Base-by-base conservation (phyloP, 2,329 filamentous ascomycete genomes). In the Sporothrix sp. region DNA sequence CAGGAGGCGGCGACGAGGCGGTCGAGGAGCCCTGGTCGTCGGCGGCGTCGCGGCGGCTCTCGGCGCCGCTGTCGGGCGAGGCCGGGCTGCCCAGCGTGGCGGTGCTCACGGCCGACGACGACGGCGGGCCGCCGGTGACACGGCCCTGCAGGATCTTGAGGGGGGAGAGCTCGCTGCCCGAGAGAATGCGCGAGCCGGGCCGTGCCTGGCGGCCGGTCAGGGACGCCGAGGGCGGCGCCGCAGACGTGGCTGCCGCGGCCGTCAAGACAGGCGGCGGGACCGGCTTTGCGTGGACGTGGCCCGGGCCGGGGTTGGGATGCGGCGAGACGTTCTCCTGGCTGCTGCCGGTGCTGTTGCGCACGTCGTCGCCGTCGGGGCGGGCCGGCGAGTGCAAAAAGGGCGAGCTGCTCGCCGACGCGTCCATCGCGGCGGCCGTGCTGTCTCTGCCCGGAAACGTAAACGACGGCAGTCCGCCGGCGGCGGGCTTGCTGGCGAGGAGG, bases 81-180 rank as follows among this genome's bases (percentile, higher is more conserved):
- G 43, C 56, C 7, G 56, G 51, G 42, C 54, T 52, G 21, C 42
- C 48, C 11, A 39, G 27, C 5, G 50, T 40, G 3, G 37, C 47
- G 13, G 50, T 49, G 46, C 50, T 58, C 33, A 65, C 65, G 28
- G 48, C 42, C 7, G 52, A 47, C 13, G 52, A 43, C 9, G 52
- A 18, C 8, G 45, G 33, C 11, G 48, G 36, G 7, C 20, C 25
- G 4, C 37, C 50, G 3, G 27, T 30, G 2, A 53, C 57, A 16
- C 50, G 54, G 18, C 47, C 55, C 45, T 68, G 61, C 32, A 81
- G 66, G 44, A 81, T 76, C 65, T 76, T 78, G 32, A 81, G 68
- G 35, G 77, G 77, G 46, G 77, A 78, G 28, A 79, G 71, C 58
- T 76, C 76, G 52, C 66, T 71, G 51, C 77, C 76, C 30, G 77